Conservation (phyloP, 148 eudicot species). For the Diospyros lotus region DNA sequence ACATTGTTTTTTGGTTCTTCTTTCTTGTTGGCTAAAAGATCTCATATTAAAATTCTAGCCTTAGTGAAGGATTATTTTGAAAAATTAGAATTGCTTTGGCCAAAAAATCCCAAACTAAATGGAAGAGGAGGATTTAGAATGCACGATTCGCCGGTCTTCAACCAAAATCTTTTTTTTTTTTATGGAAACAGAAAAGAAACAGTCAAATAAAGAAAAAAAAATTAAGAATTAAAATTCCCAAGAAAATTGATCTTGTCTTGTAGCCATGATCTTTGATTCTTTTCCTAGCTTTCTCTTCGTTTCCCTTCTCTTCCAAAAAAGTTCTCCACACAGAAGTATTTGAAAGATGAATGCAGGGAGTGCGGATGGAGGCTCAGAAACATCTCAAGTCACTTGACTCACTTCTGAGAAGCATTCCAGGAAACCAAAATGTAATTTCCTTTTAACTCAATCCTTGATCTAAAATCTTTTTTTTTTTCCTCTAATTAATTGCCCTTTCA, state of each 20-base stretch:
- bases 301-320: neutral
- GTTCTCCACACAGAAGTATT: neutral
- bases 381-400: conserved; percentile 3
- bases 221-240: neutral
- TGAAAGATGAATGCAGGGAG: conserved; percentile 9
- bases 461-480: neutral
- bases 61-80: too few species aligned
- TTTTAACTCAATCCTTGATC: neutral
- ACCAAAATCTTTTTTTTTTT: neutral
- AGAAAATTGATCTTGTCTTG: too few species aligned
- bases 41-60: too few species aligned
- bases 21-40: too few species aligned
- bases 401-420: conserved; percentile 8
- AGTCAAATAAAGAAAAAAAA: neutral
- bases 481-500: neutral
- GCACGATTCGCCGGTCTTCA: neutral
- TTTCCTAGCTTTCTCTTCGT: neutral
- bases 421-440: conserved; percentile 14
- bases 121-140: neutral
- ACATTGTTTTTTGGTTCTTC: too few species aligned
- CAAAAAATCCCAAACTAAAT: too few species aligned
- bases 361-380: conserved; percentile 7
- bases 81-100: too few species aligned
- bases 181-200: too few species aligned
- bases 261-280: neutral